Conservation (phyloP, 2,329 filamentous ascomycete species). For the Plenodomus biglobosus region DNA sequence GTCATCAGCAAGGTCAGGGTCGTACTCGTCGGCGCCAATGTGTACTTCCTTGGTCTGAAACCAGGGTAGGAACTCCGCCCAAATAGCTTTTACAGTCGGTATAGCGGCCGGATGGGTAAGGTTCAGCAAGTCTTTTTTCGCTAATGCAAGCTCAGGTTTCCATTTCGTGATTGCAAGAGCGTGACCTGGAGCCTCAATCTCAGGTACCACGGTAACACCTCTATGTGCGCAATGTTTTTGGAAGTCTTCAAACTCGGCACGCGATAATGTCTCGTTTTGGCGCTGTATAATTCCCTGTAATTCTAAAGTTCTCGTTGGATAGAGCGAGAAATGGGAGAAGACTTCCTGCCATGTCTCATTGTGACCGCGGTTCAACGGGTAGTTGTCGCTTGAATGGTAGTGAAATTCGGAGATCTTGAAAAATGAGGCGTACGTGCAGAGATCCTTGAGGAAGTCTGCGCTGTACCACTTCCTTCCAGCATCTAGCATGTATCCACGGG, state of each 20-base stretch:
- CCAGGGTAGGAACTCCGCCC: constrained; percentile 45
- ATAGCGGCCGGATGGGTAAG: constrained; percentile 41
- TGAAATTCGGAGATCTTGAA: constrained; percentile 56
- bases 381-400: constrained; percentile 55
- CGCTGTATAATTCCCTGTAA: constrained; percentile 39
- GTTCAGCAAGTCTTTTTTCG: constrained; percentile 42
- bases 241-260: constrained; percentile 40
- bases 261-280: constrained; percentile 41
- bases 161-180: constrained; percentile 44
- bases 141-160: constrained; percentile 43
- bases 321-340: constrained; percentile 51
- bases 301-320: constrained; percentile 39
- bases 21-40: constrained; percentile 45
- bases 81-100: constrained; percentile 42
- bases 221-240: constrained; percentile 39
- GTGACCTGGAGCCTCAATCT: constrained; percentile 44
- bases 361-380: constrained; percentile 50
- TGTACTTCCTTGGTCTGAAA: constrained; percentile 44
- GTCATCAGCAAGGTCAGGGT: constrained; percentile 36
- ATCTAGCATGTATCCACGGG: constrained; percentile 51
- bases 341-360: constrained; percentile 52
- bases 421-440: constrained; percentile 51
- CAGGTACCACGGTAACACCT: constrained; percentile 42
- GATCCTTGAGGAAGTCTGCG: constrained; percentile 46
- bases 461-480: constrained; percentile 51